Evolutionary conservation across 106 monocot species (phyloP).

Genomic region (Triglochin maritima): DNA sequence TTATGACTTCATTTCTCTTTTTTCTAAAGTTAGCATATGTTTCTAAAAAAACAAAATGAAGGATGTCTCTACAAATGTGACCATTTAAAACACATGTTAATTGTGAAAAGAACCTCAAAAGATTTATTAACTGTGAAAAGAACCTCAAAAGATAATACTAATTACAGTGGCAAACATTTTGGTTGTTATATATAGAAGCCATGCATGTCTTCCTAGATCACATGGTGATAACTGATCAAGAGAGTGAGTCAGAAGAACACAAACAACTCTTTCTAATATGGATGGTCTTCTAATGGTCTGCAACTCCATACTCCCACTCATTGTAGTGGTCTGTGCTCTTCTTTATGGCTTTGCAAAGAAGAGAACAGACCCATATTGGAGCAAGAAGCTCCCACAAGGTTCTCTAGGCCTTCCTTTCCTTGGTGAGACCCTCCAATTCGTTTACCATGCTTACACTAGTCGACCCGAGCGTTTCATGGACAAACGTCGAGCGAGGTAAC

Average conservation of each 20-base stretch:
- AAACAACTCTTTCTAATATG: neutral
- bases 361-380: neutral
- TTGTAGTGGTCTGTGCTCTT: neutral
- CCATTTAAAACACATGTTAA: too few relatives aligned
- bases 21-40: too few relatives aligned
- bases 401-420: constrained; percentile 70
- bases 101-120: too few relatives aligned
- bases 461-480: constrained; percentile 87
- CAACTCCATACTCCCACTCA: neutral
- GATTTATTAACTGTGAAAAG: too few relatives aligned
- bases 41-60: too few relatives aligned
- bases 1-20: too few relatives aligned
- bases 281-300: neutral
- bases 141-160: too few relatives aligned
- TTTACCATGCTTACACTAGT: constrained; percentile 65
- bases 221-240: neutral
- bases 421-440: constrained; percentile 90
- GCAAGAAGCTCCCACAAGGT: constrained; percentile 38
- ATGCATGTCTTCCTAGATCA: too few relatives aligned
- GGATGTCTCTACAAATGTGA: too few relatives aligned
- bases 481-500: constrained; percentile 55
- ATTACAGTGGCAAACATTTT: too few relatives aligned
- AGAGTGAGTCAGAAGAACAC: neutral
- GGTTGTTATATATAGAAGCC: neutral
- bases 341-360: neutral